Evolutionary conservation across 768 basidiomycete species (phyloP), one percentile per base, ranked within the genome.

Genomic region (Agrocybe pediades): DNA sequence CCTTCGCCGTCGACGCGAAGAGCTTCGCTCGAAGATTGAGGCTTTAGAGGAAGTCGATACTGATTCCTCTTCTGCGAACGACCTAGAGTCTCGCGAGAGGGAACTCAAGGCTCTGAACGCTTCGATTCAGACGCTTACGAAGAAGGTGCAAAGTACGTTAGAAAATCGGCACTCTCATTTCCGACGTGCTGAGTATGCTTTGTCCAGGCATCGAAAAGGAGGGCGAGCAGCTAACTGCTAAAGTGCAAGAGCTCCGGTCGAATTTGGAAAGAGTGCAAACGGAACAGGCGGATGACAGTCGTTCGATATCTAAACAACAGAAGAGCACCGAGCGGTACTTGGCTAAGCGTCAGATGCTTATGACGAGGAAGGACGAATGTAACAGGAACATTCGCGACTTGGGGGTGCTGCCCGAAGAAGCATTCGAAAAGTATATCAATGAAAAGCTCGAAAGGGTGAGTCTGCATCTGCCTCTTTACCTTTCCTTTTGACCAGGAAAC

Each of bases 241-340:
- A 84, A 52, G 73, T 94, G 9, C 91, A 93, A 59, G 83, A 90
- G 56, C 72, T 87, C 13, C 81, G 82, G 6, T 64, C 72, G 13
- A 75, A 78, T 1, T 69, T 97, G 19, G 95, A 98, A 64, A 80
- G 81, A 55, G 71, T 87, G 2, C 91, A 96, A 61, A 80, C 80
- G 7, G 86, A 93, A 59, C 96, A 98, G 65, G 68, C 82, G 0
- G 95, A 98, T 64, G 94, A 97, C 61, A 85, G 82, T 44, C 87
- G 93, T 8, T 86, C 82, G 33, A 91, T 98, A 54, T 85, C 90
- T n/a, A 84, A 86, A 53, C 87, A 95, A 59, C 95, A 98, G 68
- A 98, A 98, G 79, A 92, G 86, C 56, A 92, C 94, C 0, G 97
- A 99, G 65, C 84, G 96, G 17, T 97, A 95, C 69, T 80, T 96